Evolutionary conservation across 2,329 filamentous ascomycete genomes (phyloP), one percentile per base, ranked within the genome.

Genomic region (Nemania abortiva): DNA sequence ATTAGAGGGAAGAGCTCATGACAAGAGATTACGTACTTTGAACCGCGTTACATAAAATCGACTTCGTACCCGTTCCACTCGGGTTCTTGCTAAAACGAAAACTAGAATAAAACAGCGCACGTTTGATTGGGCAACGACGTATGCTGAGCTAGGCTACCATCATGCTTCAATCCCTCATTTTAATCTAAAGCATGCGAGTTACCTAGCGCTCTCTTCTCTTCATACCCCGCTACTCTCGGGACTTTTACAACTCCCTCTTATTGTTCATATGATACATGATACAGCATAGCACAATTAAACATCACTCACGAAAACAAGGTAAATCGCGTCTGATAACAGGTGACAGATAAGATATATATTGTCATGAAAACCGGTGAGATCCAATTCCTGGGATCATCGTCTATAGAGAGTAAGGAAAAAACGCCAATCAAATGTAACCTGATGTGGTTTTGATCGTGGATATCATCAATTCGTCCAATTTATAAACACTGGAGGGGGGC

Each of bases 381-480:
- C 55, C 37, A 59, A 63, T 29, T 24, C 39, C 53, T 24, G 27
- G 27, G 54, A 57, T 49, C 47, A 29, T 31, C 47, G 20, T 68
- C 49, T 65, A 61, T 37, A 5, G 13, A 29, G 9, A 29, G 24
- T 45, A 29, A 20, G 6, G 37, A 37, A 1, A 70, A 62, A 68
- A 62, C 66, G 66, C 66, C 62, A 56, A 34, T 68, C 37, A 47
- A 34, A 22, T 53, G 29, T 22, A 37, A 42, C 47, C 29, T 5
- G 20, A 47, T 18, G 53, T 34, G 37, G 49, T 63, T 55, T 47
- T 39, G 49, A 49, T 66, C 68, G 59, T 70, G 55, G 63, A 71
- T 70, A 66, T 70, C 68, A 47, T 72, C 55, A 69, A 67, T 53
- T 71, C 66, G 63, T 71, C 69, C 29, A 60, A 63, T 59, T 58